Conservation (phyloP, 148 eudicot species). For the Fagopyrum esculentum region DNA sequence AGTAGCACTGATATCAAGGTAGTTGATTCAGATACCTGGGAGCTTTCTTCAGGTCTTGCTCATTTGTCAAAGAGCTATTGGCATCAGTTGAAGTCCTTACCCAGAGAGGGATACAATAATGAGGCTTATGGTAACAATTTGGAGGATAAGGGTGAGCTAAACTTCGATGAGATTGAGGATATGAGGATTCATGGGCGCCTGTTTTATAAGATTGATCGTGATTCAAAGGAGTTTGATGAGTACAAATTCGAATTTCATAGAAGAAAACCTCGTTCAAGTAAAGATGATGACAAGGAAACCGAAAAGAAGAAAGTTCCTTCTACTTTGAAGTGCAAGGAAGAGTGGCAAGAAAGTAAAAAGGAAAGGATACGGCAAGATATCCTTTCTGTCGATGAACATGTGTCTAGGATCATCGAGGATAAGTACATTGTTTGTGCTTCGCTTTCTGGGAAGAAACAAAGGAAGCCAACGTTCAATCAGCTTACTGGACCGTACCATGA, state of each 20-base stretch:
- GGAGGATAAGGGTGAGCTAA: constrained; percentile 24
- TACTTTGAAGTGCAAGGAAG: constrained; percentile 22
- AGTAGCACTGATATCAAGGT: constrained; percentile 40
- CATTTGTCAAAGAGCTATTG: constrained; percentile 32
- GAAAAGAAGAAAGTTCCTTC: constrained; percentile 22
- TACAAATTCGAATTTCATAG: constrained; percentile 69
- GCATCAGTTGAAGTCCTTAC: constrained; percentile 6
- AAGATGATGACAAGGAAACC: constrained; percentile 20
- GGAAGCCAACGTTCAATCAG: constrained; percentile 77
- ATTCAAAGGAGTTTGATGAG: constrained; percentile 80
- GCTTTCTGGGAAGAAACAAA: constrained; percentile 35
- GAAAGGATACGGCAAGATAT: neutral
- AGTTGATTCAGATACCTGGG: constrained; percentile 69
- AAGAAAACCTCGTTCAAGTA: constrained; percentile 31
- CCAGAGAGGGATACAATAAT: constrained; percentile 22
- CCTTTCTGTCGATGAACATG: constrained; percentile 17
- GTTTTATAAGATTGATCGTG: constrained; percentile 74
- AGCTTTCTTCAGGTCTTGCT: constrained; percentile 49
- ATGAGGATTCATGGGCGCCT: constrained; percentile 64
- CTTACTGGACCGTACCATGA: constrained; percentile 85
- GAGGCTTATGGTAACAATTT: constrained; percentile 18
- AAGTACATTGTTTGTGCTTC: constrained; percentile 20
- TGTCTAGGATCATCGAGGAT: constrained; percentile 24
- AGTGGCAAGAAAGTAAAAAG: constrained; percentile 18
- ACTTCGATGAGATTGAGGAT: constrained; percentile 79